A percentile compares a stretch with the other conserved stretches of the same genome.
Evolutionary conservation across 1,284 basidiomycete genomes (phyloP).

Genomic region (Rhodotorula sp.): DNA sequence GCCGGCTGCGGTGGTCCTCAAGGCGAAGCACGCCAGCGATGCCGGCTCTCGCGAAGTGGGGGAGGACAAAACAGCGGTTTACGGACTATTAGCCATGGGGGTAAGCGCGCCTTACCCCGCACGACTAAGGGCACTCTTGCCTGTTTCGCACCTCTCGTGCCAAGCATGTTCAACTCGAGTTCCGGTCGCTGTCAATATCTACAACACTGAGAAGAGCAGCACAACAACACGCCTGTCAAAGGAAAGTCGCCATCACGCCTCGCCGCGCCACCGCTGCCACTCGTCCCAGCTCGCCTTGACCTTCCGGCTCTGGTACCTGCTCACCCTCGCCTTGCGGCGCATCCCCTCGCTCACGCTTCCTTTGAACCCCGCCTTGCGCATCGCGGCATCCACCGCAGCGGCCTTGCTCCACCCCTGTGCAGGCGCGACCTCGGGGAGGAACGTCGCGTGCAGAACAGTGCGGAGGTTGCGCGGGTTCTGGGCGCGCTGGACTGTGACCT

Average conservation of each 20-base stretch:
- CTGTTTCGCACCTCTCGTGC: not conserved
- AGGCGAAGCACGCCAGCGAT: not conserved
- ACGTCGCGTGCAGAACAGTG: slow-evolving; percentile 74
- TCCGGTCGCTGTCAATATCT: not conserved
- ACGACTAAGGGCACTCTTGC: not conserved
- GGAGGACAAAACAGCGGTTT: no score
- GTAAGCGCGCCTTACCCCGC: no score
- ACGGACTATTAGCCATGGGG: not conserved
- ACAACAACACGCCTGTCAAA: not conserved
- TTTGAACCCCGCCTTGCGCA: slow-evolving; percentile 84
- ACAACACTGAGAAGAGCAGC: not conserved
- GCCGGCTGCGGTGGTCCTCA: not conserved
- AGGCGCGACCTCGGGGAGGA: slow-evolving; percentile 88
- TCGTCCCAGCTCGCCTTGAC: slow-evolving; percentile 72
- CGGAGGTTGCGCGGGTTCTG: slow-evolving; percentile 23
- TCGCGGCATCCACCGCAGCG: slow-evolving; percentile 85
- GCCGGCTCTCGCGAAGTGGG: no score
- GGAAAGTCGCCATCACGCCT: not conserved
- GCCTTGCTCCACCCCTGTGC: slow-evolving; percentile 92
- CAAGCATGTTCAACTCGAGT: no score
- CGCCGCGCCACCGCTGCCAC: slow-evolving; percentile 52
- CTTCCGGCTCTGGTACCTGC: slow-evolving; percentile 82
- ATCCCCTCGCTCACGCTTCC: slow-evolving; percentile 81
- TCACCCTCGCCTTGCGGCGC: slow-evolving; percentile 71
- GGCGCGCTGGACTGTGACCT: slow-evolving; percentile 2